A percentile compares a stretch with the other conserved stretches of the same genome.
These are phyloP conservation scores for Salvia sclarea DNA, from an alignment of 305 asterid genomes.

Conservation along the genomic window DNA sequence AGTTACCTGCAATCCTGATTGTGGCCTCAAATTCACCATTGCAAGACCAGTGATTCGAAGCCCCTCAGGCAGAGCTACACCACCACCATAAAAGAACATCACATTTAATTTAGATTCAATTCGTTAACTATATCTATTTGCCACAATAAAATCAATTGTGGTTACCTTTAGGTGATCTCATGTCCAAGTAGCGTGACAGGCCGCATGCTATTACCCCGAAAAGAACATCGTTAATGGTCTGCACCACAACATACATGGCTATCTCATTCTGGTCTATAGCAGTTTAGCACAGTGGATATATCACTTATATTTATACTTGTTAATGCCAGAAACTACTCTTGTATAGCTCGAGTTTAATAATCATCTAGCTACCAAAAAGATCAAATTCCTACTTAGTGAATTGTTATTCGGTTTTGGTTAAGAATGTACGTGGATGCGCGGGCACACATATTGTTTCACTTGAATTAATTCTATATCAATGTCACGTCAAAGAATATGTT, in stretches of 20 bases:
- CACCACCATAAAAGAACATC: neutral
- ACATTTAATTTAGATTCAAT: neutral
- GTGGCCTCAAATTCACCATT: conserved; percentile 74
- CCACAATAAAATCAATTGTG: too few relatives aligned
- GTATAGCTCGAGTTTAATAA: neutral
- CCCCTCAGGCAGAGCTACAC: conserved; percentile 59
- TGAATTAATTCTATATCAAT: neutral
- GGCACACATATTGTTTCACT: too few relatives aligned
- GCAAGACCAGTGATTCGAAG: conserved; percentile 64
- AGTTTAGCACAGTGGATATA: too few relatives aligned
- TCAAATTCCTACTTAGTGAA: neutral
- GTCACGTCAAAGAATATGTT: too few relatives aligned
- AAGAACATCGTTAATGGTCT: conserved; percentile 90
- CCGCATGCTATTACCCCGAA: conserved; percentile 73
- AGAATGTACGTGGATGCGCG: too few relatives aligned
- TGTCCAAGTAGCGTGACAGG: conserved; percentile 63
- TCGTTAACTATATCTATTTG: neutral
- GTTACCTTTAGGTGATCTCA: conserved; percentile 58
- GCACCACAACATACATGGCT: conserved; percentile 29
- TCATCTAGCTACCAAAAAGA: too few relatives aligned
- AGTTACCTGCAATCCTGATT: conserved; percentile 64
- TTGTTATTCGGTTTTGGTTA: too few relatives aligned
- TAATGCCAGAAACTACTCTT: too few relatives aligned
- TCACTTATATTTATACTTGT: neutral
- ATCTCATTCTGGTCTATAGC: neutral